Base-by-base conservation (phyloP, 345 rosid genomes). In the Erucastrum elatum region DNA sequence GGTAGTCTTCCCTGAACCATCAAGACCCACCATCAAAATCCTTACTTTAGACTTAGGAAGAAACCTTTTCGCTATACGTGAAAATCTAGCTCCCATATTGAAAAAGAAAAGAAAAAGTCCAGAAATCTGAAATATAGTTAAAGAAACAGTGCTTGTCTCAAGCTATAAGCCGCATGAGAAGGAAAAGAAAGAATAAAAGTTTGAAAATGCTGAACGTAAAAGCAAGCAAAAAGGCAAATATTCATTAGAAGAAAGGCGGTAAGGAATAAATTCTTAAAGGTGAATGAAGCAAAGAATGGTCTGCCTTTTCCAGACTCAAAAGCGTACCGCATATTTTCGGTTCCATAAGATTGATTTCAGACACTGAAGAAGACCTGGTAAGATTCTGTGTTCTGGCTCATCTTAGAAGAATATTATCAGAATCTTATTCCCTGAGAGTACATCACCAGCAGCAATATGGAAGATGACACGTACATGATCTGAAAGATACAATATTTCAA, bases 21-120 rank as follows among this genome's bases (percentile, higher is more conserved):
- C 92, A 71, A 90, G 95, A 76, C 93, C 94, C 16, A 90, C 85
- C 95, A 87, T 90, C 68, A 89, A 73, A 49, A 89, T 82, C 77
- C 85, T 87, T 51, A 82, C 66, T 75, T 39, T 78, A 2, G 41
- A 60, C 75, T 70, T 84, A 0, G 82, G 74, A 44, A 83, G 74
- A 35, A 85, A 85, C 83, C 89, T 76, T 80, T 82, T 83, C 6
- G 86, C 80, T 55, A 89, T 80, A 78, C 82, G 77, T 27, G 85
- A 83, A 71, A 87, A 70, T 74, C 72, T 70, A 4, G 66, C 75
- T 21, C 91, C 87, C 93, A 87, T 90, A 3, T 34, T 1, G 66
- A 59, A 59, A 25, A 26, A 25, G 6, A 25, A 25, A 64, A 60
- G 10, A 33, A 39, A 13, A 27, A 64, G 25, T 6, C 35, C 63